A percentile compares a stretch with the other conserved stretches of the same genome.
Conservation (phyloP, 1,139 yeast species). For the Suhomyces taliae region DNA sequence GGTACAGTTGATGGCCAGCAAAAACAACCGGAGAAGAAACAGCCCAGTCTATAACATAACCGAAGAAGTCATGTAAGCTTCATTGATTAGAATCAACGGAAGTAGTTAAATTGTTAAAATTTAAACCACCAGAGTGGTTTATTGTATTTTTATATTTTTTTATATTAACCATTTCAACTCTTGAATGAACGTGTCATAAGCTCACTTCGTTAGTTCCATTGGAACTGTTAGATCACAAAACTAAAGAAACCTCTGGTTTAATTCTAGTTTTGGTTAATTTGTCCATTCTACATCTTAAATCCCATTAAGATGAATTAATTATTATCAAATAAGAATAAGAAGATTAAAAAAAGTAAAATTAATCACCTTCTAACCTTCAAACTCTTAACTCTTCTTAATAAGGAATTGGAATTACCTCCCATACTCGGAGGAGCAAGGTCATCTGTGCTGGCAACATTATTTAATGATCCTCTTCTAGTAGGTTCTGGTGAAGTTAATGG, state of each 20-base stretch:
- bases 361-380: constrained; percentile 62
- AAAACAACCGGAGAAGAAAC: background rate
- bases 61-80: background rate
- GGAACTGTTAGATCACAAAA: background rate
- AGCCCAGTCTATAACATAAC: background rate
- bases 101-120: no score
- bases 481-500: constrained; percentile 13
- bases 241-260: no score
- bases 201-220: background rate
- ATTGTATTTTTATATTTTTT: no score
- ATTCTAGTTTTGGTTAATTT: background rate
- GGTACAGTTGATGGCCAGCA: background rate
- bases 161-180: no score
- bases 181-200: no score
- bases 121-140: no score
- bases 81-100: background rate
- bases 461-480: constrained; percentile 24
- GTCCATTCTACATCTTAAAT: background rate
- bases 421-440: constrained; percentile 15
- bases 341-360: background rate
- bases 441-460: constrained; percentile 12
- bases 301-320: background rate
- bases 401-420: constrained; percentile 41
- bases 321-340: constrained; percentile 3
- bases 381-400: constrained; percentile 84